These are phyloP conservation scores for Alternaria incomplexa DNA, from an alignment of 2,329 filamentous ascomycete genomes.

Conservation along the genomic window DNA sequence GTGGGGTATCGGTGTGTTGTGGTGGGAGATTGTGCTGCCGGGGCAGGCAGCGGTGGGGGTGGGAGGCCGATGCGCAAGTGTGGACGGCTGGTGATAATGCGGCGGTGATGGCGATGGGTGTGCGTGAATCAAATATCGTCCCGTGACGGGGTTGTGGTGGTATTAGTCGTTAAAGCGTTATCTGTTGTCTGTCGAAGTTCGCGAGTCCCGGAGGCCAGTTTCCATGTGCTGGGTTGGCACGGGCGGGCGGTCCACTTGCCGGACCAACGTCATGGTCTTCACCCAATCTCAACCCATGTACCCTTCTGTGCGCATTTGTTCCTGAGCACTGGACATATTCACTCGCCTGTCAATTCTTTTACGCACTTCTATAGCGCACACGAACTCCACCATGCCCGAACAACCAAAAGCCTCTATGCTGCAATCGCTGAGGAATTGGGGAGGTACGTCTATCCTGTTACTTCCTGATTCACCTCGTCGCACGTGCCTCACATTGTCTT, in stretches of 20 bases:
- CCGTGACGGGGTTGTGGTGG: neutral
- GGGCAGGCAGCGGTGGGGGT: slow-evolving; percentile 8
- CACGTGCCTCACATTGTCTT: slow-evolving; percentile 7
- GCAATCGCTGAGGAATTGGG: slow-evolving; percentile 58
- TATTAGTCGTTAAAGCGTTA: slow-evolving; percentile 16
- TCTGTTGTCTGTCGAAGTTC: slow-evolving; percentile 25
- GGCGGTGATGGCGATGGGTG: neutral
- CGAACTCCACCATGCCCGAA: slow-evolving; percentile 45
- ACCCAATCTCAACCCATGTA: slow-evolving; percentile 18
- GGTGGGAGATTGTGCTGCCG: slow-evolving; percentile 11
- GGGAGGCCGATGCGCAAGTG: slow-evolving; percentile 9
- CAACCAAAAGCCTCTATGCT: slow-evolving; percentile 49
- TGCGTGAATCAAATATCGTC: neutral
- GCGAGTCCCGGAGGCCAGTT: slow-evolving; percentile 32
- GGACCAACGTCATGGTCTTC: slow-evolving; percentile 35
- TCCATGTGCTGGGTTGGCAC: slow-evolving; percentile 32
- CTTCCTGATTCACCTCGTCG: neutral
- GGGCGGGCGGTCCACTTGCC: slow-evolving; percentile 15
- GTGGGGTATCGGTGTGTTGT: slow-evolving; percentile 5
- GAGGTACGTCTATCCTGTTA: slow-evolving; percentile 51
- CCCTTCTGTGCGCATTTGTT: neutral
- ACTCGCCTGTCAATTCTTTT: neutral
- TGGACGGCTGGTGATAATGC: neutral
- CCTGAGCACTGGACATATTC: neutral
- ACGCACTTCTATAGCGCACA: neutral